phyloP scores from a whole-genome alignment of 2,329 filamentous ascomycete genomes.

The Botrytis fabae region DNA sequence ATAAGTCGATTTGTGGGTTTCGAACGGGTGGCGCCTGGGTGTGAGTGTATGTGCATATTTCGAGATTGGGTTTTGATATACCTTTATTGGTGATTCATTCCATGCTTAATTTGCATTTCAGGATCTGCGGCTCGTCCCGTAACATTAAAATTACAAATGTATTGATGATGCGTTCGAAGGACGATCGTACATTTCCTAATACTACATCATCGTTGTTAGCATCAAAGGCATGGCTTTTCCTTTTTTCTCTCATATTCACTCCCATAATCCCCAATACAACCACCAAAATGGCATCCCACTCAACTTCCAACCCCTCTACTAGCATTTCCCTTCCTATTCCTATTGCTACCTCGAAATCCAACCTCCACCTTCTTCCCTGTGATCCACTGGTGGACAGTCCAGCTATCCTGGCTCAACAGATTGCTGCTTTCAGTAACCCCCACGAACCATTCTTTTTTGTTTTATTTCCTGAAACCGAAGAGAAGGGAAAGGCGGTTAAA shows the following conservation, averaged over 20 bases:
- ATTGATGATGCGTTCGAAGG: not conserved
- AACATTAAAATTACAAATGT: not conserved
- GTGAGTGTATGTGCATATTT: not conserved
- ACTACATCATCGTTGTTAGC: not conserved
- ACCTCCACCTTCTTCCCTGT: slow-evolving; percentile 6
- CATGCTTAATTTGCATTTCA: not conserved
- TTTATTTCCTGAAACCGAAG: slow-evolving; percentile 26
- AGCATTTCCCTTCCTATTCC: not conserved
- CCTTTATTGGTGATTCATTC: not conserved
- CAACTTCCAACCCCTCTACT: not conserved
- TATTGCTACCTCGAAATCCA: not conserved
- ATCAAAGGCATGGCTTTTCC: not conserved
- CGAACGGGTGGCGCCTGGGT: not conserved
- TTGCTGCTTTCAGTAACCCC: slow-evolving; percentile 22
- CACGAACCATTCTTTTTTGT: slow-evolving; percentile 30
- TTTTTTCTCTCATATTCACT: too few relatives aligned
- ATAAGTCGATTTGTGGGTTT: not conserved
- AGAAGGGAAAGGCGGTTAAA: slow-evolving; percentile 24
- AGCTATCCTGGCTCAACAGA: slow-evolving; percentile 27
- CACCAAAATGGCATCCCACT: not conserved
- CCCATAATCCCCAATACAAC: not conserved
- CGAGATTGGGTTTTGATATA: not conserved
- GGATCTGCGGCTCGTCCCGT: not conserved
- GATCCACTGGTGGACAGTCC: slow-evolving; percentile 21
- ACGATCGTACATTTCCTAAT: not conserved